phyloP scores from a whole-genome alignment of 495 filamentous ascomycete species.

The Rostrohypoxylon terebratum region DNA sequence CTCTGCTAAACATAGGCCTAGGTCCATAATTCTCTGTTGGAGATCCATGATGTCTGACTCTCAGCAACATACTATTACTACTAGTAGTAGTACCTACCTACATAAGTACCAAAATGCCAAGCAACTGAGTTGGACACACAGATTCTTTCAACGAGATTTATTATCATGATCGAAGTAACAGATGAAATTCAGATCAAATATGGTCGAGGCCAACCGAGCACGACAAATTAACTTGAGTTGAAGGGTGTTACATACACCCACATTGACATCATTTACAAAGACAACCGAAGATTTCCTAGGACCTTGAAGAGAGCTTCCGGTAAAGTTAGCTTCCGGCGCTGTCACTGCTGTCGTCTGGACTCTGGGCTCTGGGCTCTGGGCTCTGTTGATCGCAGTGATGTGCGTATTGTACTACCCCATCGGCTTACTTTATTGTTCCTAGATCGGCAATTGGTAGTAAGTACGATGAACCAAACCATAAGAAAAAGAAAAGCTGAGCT shows the following conservation, averaged over 20 bases:
- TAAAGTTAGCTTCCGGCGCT: conserved; percentile 18
- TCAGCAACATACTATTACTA: background rate
- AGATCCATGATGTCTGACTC: conserved; percentile 15
- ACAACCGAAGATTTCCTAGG: conserved; percentile 7
- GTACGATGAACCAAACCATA: background rate
- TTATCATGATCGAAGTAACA: conserved; percentile 6
- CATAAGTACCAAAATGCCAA: conserved; percentile 8
- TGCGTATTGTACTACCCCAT: conserved; percentile 20
- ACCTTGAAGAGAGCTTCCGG: conserved; percentile 7
- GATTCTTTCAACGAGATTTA: conserved; percentile 10
- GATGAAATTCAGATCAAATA: conserved; percentile 15
- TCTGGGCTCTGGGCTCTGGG: too few species aligned
- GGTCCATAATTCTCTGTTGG: conserved; percentile 30
- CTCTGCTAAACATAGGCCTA: conserved; percentile 39
- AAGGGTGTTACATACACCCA: conserved; percentile 26
- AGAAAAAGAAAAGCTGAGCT: conserved; percentile 5
- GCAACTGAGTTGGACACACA: conserved; percentile 7
- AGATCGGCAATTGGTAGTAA: conserved; percentile 2
- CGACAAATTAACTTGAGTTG: conserved; percentile 14
- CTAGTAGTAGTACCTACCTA: too few species aligned
- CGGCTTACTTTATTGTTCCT: conserved; percentile 28
- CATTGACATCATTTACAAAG: conserved; percentile 13
- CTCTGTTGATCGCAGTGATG: conserved; percentile 25
- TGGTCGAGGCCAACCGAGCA: conserved; percentile 26
- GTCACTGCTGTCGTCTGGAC: background rate